Base-by-base conservation (phyloP, 192 early-diverging fungal species). In the Endogone sp. region DNA sequence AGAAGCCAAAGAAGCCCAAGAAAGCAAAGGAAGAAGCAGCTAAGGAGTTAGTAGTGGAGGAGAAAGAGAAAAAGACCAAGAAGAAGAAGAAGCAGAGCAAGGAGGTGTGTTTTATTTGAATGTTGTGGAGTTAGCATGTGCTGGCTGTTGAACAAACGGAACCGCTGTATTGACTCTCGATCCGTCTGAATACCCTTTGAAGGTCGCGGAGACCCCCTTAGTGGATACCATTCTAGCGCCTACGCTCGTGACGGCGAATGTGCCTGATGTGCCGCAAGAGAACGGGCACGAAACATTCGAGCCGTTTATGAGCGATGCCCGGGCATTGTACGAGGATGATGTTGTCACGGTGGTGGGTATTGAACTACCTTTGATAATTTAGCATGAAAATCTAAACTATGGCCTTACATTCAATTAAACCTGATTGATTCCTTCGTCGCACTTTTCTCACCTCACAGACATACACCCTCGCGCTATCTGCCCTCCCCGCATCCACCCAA, bases 71-170 rank as follows among this genome's bases (percentile, higher is more conserved):
- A 31, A 73, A 80, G 37, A 72, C 69, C 11, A 79, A 78, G 54
- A 78, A 75, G 70, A 74, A 76, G 62, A 76, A 78, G 74, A 73
- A 73, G n/a, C 71, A 73, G 22, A 77, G 72, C 29, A 80, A 81
- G 64, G 59, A 67, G 65, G 65, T 67, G 37, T 49, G 37, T 49
- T 49, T 49, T 49, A 16, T 16, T 11, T 1, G 37, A 16, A 49
- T 11, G 16, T 16, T 6, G 37, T 49, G 37, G 37, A 0, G 37
- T 6, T 49, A 49, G 16, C 37, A 16, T 49, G 37, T 49, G 9
- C 16, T 49, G 37, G 37, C 16, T 49, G 37, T 49, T n/a, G n/a
- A n/a, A n/a, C n/a, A n/a, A n/a, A n/a, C n/a, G n/a, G n/a, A n/a
- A n/a, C n/a, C n/a, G n/a, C n/a, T n/a, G n/a, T n/a, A n/a, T n/a